Evolutionary conservation across 208 protist genomes (phyloP).

Genomic region (Endotrypanum monterogeii): DNA sequence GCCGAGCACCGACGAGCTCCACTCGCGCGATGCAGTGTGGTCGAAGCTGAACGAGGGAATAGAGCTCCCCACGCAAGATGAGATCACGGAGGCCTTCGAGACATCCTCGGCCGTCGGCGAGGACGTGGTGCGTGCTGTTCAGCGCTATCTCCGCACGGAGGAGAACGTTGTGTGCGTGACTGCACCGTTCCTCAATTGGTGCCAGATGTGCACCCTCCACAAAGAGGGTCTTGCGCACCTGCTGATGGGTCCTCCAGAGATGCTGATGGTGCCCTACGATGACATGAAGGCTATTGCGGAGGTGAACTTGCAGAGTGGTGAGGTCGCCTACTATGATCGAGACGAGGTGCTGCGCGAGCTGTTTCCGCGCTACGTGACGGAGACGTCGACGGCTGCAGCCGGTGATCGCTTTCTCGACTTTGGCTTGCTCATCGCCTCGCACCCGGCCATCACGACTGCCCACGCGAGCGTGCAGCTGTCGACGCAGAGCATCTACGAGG

Average conservation of each 20-base stretch:
- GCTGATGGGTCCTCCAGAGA: conserved; percentile 77
- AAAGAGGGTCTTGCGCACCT: conserved; percentile 75
- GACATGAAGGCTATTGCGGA: conserved; percentile 72
- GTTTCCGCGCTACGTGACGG: conserved; percentile 64
- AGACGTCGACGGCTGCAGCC: conserved; percentile 48
- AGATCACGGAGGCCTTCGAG: conserved; percentile 74
- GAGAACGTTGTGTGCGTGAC: conserved; percentile 70
- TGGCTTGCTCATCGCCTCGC: conserved; percentile 69
- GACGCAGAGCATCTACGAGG: conserved; percentile 64
- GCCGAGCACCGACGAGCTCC: conserved; percentile 55
- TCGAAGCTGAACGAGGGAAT: conserved; percentile 51
- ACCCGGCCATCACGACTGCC: conserved; percentile 68
- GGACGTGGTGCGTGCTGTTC: conserved; percentile 79
- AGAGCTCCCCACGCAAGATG: conserved; percentile 38
- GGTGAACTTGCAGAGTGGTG: conserved; percentile 59
- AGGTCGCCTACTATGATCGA: conserved; percentile 68
- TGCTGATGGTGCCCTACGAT: conserved; percentile 82
- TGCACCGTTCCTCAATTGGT: conserved; percentile 86
- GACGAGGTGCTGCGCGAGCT: conserved; percentile 65
- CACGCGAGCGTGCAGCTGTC: conserved; percentile 53
- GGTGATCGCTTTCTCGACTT: conserved; percentile 84
- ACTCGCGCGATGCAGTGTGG: conserved; percentile 68
- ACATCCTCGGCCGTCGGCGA: conserved; percentile 61
- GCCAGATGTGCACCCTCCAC: conserved; percentile 83
- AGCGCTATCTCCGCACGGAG: conserved; percentile 71